phyloP scores from a whole-genome alignment of 371 early-diverging fungal species.

The Dichotomocladium elegans region DNA sequence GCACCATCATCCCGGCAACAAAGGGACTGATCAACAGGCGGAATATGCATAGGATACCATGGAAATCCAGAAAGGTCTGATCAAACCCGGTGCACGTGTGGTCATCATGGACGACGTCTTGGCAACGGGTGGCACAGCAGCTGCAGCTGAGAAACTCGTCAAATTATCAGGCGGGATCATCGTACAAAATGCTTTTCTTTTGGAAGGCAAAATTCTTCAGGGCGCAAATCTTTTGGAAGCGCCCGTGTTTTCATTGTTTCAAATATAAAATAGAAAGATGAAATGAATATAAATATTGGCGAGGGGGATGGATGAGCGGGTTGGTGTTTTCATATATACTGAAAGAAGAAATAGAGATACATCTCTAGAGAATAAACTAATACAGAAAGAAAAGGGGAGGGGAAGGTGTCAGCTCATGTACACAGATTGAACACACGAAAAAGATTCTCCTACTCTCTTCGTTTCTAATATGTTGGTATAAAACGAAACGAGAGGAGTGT shows the following conservation, averaged over 20 bases:
- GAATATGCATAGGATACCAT: not conserved
- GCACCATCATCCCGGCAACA: not conserved
- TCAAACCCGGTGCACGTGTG: not conserved
- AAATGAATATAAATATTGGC: not conserved
- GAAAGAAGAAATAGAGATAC: slow-evolving; percentile 1
- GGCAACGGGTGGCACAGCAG: slow-evolving; percentile 8
- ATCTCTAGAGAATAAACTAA: not conserved
- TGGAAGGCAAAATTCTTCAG: slow-evolving; percentile 2
- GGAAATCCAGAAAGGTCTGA: slow-evolving; percentile 3
- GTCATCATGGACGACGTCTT: slow-evolving; percentile 7
- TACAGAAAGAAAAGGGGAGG: not conserved
- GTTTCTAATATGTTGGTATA: slow-evolving; percentile 13
- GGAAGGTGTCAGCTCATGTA: slow-evolving; percentile 5
- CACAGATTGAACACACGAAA: slow-evolving; percentile 3
- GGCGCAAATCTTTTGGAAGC: slow-evolving; percentile 1
- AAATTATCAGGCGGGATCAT: not conserved
- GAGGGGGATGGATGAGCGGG: not conserved
- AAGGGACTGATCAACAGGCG: not conserved
- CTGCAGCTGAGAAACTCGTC: not conserved
- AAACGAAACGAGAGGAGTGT: slow-evolving; percentile 1
- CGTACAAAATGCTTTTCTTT: not conserved
- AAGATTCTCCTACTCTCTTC: not conserved
- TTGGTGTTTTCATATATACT: slow-evolving; percentile 12
- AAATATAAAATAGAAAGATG: slow-evolving; percentile 2
- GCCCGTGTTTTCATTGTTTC: slow-evolving; percentile 7